phyloP scores from a whole-genome alignment of 768 basidiomycete genomes.

The Sarcodon sp. region DNA sequence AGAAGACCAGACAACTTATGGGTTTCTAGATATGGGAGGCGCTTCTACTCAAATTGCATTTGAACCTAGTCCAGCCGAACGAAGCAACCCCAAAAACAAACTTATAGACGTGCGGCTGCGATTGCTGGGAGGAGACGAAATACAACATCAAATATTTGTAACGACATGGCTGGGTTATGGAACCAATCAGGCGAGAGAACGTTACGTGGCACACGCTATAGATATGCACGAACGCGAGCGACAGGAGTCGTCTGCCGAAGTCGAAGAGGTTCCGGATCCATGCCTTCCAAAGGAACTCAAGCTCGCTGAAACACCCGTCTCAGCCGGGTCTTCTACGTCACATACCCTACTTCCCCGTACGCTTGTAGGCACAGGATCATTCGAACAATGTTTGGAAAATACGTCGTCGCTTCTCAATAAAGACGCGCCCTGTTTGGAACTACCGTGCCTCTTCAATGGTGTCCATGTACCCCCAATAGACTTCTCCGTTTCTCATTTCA shows the following conservation, averaged over 20 bases:
- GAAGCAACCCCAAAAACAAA: constrained; percentile 35
- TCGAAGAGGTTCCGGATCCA: constrained; percentile 59
- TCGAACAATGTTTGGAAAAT: constrained; percentile 65
- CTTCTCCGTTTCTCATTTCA: constrained; percentile 87
- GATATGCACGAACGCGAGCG: constrained; percentile 33
- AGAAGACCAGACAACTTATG: constrained; percentile 72
- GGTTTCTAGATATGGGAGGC: constrained; percentile 98
- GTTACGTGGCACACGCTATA: constrained; percentile 70
- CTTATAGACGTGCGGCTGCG: constrained; percentile 75
- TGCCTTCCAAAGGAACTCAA: constrained; percentile 75
- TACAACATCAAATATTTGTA: constrained; percentile 88
- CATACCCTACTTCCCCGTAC: constrained; percentile 42
- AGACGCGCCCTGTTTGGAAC: constrained; percentile 65
- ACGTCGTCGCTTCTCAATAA: constrained; percentile 79
- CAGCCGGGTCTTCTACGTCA: constrained; percentile 20
- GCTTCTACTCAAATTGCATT: constrained; percentile 99
- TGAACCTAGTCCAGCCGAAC: constrained; percentile 58
- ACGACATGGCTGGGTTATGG: constrained; percentile 99
- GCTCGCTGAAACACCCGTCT: constrained; percentile 40
- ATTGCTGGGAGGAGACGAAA: constrained; percentile 73
- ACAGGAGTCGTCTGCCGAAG: constrained; percentile 7
- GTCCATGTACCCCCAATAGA: constrained; percentile 90
- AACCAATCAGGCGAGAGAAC: constrained; percentile 91
- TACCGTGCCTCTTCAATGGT: constrained; percentile 89
- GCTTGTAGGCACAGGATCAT: constrained; percentile 81